Percentiles rank a stretch among this genome's conserved stretches.
Conservation (phyloP, 2,329 filamentous ascomycete genomes). For the Plectosphaerella cucumerina region DNA sequence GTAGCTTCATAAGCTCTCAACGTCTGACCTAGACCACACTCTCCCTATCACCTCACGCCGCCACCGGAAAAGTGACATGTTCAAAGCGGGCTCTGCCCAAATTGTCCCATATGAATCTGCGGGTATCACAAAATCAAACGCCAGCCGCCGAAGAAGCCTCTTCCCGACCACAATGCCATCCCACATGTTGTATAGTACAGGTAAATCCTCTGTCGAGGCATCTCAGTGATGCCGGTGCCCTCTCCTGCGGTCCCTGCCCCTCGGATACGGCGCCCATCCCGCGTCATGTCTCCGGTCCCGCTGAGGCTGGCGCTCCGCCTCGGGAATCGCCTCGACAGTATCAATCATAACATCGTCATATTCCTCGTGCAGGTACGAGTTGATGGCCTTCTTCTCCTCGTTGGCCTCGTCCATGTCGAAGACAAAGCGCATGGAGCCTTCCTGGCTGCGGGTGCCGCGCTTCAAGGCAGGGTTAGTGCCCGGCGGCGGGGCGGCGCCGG, state of each 20-base stretch:
- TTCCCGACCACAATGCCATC: too few relatives aligned
- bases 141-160: too few relatives aligned
- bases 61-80: too few relatives aligned
- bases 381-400: conserved; percentile 64
- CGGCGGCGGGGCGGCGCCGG: conserved; percentile 31
- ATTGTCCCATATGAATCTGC: too few relatives aligned
- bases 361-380: conserved; percentile 66
- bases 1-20: too few relatives aligned
- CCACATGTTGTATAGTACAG: too few relatives aligned
- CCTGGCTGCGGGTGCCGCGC: conserved; percentile 43
- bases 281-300: conserved; percentile 12
- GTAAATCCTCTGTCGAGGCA: too few relatives aligned
- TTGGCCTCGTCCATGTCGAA: conserved; percentile 74
- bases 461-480: conserved; percentile 29
- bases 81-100: too few relatives aligned
- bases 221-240: neutral
- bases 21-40: too few relatives aligned
- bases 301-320: conserved; percentile 18
- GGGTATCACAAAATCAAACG: too few relatives aligned
- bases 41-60: too few relatives aligned
- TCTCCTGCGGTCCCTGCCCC: neutral
- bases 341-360: conserved; percentile 76
- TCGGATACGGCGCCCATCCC: neutral
- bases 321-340: conserved; percentile 59
- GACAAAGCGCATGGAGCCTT: conserved; percentile 85